Base-by-base conservation (phyloP, 371 early-diverging fungal genomes). In the Mortierella sp. region DNA sequence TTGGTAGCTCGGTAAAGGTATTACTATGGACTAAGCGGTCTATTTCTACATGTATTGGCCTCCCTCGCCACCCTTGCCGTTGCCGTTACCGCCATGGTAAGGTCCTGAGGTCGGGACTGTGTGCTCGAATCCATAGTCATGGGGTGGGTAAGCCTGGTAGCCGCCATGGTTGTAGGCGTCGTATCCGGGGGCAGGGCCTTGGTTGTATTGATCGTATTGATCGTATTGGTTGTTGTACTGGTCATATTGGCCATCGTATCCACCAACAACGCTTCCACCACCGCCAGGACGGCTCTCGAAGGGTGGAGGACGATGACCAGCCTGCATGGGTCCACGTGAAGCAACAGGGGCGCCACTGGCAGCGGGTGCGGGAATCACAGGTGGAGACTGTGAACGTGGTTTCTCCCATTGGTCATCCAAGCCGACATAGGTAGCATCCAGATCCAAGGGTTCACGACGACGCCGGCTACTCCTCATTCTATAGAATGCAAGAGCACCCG, bases 321-420 rank as follows among this genome's bases (percentile, higher is more conserved):
- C 46, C 38, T 54, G 55, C 61, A 55, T 42, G 18, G 55, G 61
- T 45, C 57, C 64, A 51, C 65, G 61, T 5, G 53, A 28, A 23
- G 56, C 52, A 5, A 53, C 21, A 12, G 65, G 66, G 2, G 61
- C 61, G 2, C 51, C 65, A 26, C 54, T 54, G 27, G 54, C 67
- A 18, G 59, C 41, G 10, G 71, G 64, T 8, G 62, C 61, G 7
- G 65, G 52, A 21, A 60, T 62, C 70, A 63, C 54, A 12, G 69
- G 54, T 28, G 71, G 71, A 1, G 71, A 50, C 39, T 59, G 60
- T 14, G 62, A 26, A 10, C 61, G 72, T 4, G 66, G 67, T 28
- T 72, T 72, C 43, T 72, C 72, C 72, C 72, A 66, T 13, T 66
- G 58, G 27, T 72, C 59, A n/a, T 72, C 67, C 34, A 67, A 27